A percentile compares a stretch with the other conserved stretches of the same genome.
These are phyloP conservation scores for Gossypium schwendimanii DNA, from an alignment of 441 rosid species.

Conservation along the genomic window DNA sequence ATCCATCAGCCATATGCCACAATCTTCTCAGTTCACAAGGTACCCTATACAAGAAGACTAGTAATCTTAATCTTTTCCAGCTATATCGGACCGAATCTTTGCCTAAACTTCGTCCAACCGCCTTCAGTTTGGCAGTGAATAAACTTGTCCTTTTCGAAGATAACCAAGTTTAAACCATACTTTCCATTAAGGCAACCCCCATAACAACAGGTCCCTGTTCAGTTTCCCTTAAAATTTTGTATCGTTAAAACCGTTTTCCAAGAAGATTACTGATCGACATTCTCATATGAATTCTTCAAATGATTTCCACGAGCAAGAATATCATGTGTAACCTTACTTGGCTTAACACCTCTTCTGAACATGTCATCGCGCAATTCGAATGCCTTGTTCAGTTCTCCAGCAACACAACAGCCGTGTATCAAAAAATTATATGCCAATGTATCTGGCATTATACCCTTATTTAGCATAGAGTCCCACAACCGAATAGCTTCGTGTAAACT, in stretches of 20 bases:
- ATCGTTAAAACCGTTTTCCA: constrained; percentile 14
- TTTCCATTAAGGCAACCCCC: not conserved
- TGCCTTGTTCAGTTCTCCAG: constrained; percentile 55
- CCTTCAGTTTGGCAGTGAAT: not conserved
- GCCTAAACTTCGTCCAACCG: not conserved
- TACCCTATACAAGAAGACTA: not conserved
- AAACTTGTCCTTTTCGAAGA: not conserved
- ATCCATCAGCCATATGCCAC: not conserved
- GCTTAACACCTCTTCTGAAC: constrained; percentile 52
- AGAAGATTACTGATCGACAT: constrained; percentile 4
- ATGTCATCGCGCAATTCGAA: constrained; percentile 63
- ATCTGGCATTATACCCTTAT: constrained; percentile 63
- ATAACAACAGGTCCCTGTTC: not conserved
- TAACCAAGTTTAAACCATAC: not conserved
- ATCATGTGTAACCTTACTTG: constrained; percentile 19
- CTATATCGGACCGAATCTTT: not conserved
- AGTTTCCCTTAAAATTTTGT: not conserved
- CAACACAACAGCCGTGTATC: constrained; percentile 51
- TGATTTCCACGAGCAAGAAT: constrained; percentile 21
- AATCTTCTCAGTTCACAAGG: not conserved
- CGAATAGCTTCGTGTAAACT: constrained; percentile 47
- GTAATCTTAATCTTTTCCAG: not conserved
- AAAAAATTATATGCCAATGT: constrained; percentile 55
- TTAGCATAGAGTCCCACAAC: constrained; percentile 66
- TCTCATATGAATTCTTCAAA: constrained; percentile 3